Conservation (phyloP, 2,329 filamentous ascomycete genomes). For the Ceratocystis smalleyi region DNA sequence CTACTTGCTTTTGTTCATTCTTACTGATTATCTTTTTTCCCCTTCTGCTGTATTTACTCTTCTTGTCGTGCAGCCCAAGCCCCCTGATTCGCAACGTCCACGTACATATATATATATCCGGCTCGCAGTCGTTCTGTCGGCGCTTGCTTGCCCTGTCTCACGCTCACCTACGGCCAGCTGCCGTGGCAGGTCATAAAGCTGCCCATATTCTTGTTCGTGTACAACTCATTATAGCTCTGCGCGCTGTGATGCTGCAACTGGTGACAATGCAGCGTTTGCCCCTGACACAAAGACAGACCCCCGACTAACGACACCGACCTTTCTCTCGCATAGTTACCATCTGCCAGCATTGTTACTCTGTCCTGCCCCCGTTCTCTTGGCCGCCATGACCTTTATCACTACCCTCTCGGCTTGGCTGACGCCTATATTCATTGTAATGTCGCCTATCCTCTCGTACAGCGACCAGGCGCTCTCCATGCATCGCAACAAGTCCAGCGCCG, state of each 20-base stretch:
- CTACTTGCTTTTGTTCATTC: background rate
- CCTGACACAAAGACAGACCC: background rate
- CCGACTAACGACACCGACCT: conserved; percentile 1
- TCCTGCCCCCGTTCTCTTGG: background rate
- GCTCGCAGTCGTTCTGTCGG: too few species aligned
- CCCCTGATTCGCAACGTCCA: background rate
- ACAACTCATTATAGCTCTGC: background rate
- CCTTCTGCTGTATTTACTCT: background rate
- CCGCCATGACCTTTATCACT: conserved; percentile 28
- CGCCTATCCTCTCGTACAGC: conserved; percentile 48
- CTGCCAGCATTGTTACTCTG: background rate
- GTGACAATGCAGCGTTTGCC: background rate
- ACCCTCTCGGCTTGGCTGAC: conserved; percentile 40
- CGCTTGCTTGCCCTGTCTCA: background rate
- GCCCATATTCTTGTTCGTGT: background rate
- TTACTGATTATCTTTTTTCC: conserved; percentile 1
- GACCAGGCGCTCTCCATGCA: conserved; percentile 53
- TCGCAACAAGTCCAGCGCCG: conserved; percentile 45
- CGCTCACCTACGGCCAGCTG: background rate
- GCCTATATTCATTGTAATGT: conserved; percentile 47
- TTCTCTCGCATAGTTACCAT: background rate
- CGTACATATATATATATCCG: background rate
- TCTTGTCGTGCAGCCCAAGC: background rate
- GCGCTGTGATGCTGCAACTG: background rate
- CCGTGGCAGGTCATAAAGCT: background rate